Base-by-base conservation (phyloP, 2,329 filamentous ascomycete genomes). In the Pezicula radicicola region DNA sequence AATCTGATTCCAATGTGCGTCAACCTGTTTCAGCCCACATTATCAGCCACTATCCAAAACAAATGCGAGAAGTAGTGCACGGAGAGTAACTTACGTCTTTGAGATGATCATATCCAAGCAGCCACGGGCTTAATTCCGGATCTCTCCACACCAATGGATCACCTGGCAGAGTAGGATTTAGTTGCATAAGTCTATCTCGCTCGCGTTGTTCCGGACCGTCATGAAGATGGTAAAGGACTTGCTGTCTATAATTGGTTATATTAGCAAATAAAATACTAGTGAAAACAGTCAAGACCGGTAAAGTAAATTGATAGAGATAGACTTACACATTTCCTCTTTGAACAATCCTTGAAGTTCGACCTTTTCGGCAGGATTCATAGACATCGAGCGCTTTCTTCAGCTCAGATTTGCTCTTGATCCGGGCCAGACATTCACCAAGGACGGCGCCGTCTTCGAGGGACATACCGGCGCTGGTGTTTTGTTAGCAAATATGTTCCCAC, bases 401-500 rank as follows among this genome's bases (percentile, higher is more conserved):
- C 3, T 68, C 52, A 1, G 70, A 72, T 51, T 65, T 69, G 35
- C 72, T 69, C 0, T 69, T 71, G 1, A 81, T 58, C 6, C 70
- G 70, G 0, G 72, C 72, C 0, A 83, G 70, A 52, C 77, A 82
- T 37, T 80, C 64, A 0, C 80, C 79, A 0, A 83, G 68, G 0
- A 81, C 77, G 6, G 76, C 77, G 0, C 73, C 81, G 50, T 84
- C 81, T 62, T 84, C 81, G 1, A 84, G 69, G 6, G 76, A 75
- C 78, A 83, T 83, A 2, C 79, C 79, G 0, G 79, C 79, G 7
- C 66, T 52, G 27, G n/a, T 2, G 12, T 13, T n/a, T 7, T 15
- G 2, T 40, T n/a, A 40, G 37, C 19, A 19, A 40, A 3, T 21
- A 21, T 21, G 21, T 21, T 21, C 3, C 21, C 5, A 21, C 21